phyloP scores from a whole-genome alignment of 2,329 filamentous ascomycete species.

The Zymoseptoria brevis region DNA sequence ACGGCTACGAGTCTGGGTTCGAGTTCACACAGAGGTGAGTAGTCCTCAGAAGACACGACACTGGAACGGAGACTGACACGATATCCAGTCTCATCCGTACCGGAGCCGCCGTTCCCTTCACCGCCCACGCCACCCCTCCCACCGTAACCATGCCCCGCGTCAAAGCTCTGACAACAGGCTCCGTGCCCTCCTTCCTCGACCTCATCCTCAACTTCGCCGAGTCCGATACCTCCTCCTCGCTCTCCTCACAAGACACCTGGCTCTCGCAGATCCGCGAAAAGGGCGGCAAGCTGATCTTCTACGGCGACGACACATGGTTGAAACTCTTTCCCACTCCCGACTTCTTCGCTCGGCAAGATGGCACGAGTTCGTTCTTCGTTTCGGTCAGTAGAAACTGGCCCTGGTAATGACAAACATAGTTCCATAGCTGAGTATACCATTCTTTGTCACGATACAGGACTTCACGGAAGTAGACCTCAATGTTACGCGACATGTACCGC shows the following conservation, averaged over 20 bases:
- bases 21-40: constrained; percentile 73
- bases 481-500: constrained; percentile 79
- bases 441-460: constrained; percentile 50
- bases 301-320: constrained; percentile 96
- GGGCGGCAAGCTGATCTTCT: constrained; percentile 77
- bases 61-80: constrained; percentile 4
- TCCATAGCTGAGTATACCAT: constrained; percentile 31
- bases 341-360: constrained; percentile 79
- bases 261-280: constrained; percentile 81
- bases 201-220: constrained; percentile 95
- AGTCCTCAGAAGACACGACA: no score
- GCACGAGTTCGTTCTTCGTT: constrained; percentile 96
- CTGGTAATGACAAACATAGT: constrained; percentile 21
- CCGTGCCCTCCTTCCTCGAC: constrained; percentile 95
- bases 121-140: constrained; percentile 88
- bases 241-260: constrained; percentile 90
- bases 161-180: constrained; percentile 95
- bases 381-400: constrained; percentile 56
- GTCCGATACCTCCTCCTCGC: constrained; percentile 79
- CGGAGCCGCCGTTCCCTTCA: constrained; percentile 83
- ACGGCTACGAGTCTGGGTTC: constrained; percentile 71
- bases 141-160: constrained; percentile 98
- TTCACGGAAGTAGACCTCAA: constrained; percentile 98
- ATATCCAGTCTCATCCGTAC: constrained; percentile 64
- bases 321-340: constrained; percentile 70